Base-by-base conservation (phyloP, 2,329 filamentous ascomycete genomes). In the Aspergillus floridensis region DNA sequence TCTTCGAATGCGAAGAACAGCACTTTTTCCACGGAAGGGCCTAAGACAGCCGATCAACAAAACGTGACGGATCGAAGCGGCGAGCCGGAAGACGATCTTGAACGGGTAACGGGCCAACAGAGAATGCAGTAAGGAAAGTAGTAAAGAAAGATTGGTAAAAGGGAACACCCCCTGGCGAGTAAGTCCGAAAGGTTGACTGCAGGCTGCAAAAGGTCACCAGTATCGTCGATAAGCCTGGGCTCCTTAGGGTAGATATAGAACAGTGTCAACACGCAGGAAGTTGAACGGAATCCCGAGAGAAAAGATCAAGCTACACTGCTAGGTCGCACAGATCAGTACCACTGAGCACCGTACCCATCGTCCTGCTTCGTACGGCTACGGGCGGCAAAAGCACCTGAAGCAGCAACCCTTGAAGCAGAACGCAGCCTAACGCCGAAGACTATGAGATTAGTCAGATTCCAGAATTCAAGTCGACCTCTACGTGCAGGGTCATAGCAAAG, bases 371-470 rank as follows among this genome's bases (percentile, higher is more conserved):
- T 76, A 76, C 79, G 80, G 74, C 81, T 77, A 75, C 75, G 75
- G 71, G 75, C 73, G 77, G 77, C 71, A 72, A 76, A 74, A 70
- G 71, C 64, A 78, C 76, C 77, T 75, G 75, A 74, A 77, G 81
- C 81, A 80, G 80, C 83, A 82, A 86, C 86, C 81, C 88, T 90
- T 73, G 88, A 89, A 84, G 88, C 86, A 83, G 89, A 91, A 84
- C 88, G 89, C 84, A 91, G 88, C 88, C 89, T 91, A 86, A 87
- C 88, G 89, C 84, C 87, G 88, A 84, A 88, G 85, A 89, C 88
- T 91, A 88, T 87, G 80, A 83, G 77, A 88, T 91, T 88, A 91
- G 88, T 88, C 86, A 86, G 82, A 83, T 84, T 84, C 86, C 85
- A 88, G 86, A 88, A 86, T 84, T 85, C 78, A 83, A 72, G 60